These are phyloP conservation scores for Solanum clarkiae DNA, from an alignment of 257 asterid genomes.

Conservation along the genomic window DNA sequence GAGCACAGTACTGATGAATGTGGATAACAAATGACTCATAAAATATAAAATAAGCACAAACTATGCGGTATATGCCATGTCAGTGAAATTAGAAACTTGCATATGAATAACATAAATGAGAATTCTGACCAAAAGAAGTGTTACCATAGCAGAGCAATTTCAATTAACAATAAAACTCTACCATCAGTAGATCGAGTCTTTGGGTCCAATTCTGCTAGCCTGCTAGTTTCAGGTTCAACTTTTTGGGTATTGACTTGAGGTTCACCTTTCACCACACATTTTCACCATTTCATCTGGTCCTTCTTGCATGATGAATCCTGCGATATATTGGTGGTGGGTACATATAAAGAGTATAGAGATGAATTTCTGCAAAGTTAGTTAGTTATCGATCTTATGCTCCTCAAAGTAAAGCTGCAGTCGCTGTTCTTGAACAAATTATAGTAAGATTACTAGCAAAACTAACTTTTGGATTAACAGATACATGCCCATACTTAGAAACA, in stretches of 20 bases:
- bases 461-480: neutral
- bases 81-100: neutral
- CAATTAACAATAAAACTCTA: slow-evolving; percentile 4
- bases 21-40: neutral
- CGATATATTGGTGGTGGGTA: too few species aligned
- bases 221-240: slow-evolving; percentile 72
- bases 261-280: slow-evolving; percentile 69
- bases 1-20: neutral
- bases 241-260: slow-evolving; percentile 66
- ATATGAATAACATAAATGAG: neutral
- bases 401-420: neutral
- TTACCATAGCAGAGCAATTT: neutral
- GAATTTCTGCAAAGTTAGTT: slow-evolving; percentile 22
- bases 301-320: too few species aligned
- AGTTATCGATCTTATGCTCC: neutral
- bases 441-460: neutral
- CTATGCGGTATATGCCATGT: neutral
- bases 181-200: slow-evolving; percentile 76
- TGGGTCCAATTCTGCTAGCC: slow-evolving; percentile 55
- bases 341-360: slow-evolving; percentile 62
- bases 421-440: neutral
- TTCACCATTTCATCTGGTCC: slow-evolving; percentile 88
- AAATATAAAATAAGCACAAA: neutral
- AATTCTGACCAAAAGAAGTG: neutral
- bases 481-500: neutral